Evolutionary conservation across 345 rosid species (phyloP).

Genomic region (Dovyalis caffra): DNA sequence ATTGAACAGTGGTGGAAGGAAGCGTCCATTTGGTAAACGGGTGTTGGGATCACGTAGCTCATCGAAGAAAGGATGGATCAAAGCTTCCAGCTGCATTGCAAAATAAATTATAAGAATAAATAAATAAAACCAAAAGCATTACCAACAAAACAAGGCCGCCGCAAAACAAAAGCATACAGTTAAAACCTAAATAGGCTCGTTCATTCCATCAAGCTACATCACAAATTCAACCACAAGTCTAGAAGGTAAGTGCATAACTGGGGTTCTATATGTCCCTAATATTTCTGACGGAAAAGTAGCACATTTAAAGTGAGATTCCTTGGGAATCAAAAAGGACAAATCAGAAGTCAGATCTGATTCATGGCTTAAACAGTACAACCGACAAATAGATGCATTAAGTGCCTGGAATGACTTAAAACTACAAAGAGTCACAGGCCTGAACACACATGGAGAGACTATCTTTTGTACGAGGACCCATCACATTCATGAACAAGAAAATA

Average conservation of each 20-base stretch:
- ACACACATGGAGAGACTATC: background rate
- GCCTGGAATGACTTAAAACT: background rate
- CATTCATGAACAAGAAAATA: background rate
- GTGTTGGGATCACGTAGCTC: conserved; percentile 82
- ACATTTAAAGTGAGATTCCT: background rate
- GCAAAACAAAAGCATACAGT: background rate
- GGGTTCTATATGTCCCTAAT: background rate
- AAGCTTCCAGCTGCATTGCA: conserved; percentile 64
- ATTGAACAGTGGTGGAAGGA: conserved; percentile 94
- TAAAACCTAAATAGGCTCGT: too few species aligned
- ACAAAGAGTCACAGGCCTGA: background rate
- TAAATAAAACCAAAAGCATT: background rate
- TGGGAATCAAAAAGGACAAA: background rate
- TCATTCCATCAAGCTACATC: background rate
- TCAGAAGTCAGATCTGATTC: background rate
- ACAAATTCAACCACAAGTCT: background rate
- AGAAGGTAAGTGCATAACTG: background rate
- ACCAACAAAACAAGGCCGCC: background rate
- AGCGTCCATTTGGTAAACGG: conserved; percentile 81
- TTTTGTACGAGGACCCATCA: background rate
- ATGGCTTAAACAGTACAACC: background rate
- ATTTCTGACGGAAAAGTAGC: background rate
- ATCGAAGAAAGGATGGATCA: conserved; percentile 94
- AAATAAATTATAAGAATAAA: background rate
- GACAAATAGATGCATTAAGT: background rate